These are phyloP conservation scores for Ceratocystiopsis brevicomis DNA, from an alignment of 2,329 filamentous ascomycete species.

Conservation along the genomic window DNA sequence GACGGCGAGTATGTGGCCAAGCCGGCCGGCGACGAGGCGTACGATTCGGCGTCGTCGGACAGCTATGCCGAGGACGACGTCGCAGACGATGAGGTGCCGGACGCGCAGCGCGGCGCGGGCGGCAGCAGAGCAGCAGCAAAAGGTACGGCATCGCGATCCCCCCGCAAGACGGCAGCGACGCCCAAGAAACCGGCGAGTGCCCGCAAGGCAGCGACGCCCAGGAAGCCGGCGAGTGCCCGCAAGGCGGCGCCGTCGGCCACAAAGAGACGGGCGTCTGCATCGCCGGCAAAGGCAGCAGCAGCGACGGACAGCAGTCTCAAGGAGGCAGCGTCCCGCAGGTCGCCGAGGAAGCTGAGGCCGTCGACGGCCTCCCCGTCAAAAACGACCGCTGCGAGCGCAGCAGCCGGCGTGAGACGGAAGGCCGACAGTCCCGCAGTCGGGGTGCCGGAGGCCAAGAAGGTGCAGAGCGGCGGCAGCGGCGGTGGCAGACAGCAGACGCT, in stretches of 20 bases:
- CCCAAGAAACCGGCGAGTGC: not conserved
- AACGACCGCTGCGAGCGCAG: not conserved
- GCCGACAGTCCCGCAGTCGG: no score
- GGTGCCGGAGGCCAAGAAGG: no score
- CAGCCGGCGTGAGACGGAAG: no score
- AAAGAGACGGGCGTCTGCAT: not conserved
- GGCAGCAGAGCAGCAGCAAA: not conserved
- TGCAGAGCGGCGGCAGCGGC: no score
- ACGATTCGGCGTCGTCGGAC: not conserved
- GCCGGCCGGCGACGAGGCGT: not conserved
- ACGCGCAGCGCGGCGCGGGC: not conserved
- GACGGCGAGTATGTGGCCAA: constrained; percentile 6
- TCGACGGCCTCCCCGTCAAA: not conserved
- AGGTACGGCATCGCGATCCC: constrained; percentile 10
- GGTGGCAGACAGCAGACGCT: not conserved
- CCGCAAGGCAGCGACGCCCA: not conserved
- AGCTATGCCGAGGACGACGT: constrained; percentile 6
- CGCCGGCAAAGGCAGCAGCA: not conserved
- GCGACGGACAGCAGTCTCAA: not conserved
- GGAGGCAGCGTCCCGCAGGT: no score
- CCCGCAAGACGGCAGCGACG: not conserved
- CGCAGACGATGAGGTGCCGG: not conserved
- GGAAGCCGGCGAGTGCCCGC: not conserved
- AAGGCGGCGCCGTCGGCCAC: not conserved
- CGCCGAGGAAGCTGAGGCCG: not conserved